Evolutionary conservation across 306 rosid species (phyloP), one percentile per base, ranked within the genome.

Genomic region (Alnus rubra): DNA sequence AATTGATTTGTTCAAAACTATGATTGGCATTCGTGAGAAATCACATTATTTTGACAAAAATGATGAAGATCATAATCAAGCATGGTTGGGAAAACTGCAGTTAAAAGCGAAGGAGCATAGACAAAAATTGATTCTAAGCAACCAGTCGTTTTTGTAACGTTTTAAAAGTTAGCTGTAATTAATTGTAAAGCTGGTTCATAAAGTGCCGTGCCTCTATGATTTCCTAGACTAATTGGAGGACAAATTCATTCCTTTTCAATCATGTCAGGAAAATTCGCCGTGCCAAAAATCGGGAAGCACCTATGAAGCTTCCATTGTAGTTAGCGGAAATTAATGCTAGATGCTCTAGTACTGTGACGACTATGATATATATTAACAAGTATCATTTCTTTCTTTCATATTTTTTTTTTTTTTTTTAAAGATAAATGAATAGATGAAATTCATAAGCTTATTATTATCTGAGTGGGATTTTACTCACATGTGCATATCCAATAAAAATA

Each of bases 261-360:
- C 50, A 9, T 42, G 2, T 8, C 72, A 63, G 31, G 45, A 63
- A 31, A 62, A 23, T 62, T 16, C 11, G 45, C 31, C 69, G 3
- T 30, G 10, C 51, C 72, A 42, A 68, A 68, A 68, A 39, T 68
- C 50, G 30, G 72, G 48, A 68, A 68, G 50, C 28, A 18, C 30
- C 72, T 42, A 68, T 42, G 72, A 68, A 68, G 72, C 51, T 68
- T 68, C 72, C 72, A 68, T 9, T 42, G 4, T 68, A 42, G 28
- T 23, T 23, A 23, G 31, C 16, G 50, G 31, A 39, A 67, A 58
- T 37, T 65, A 49, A 37, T 15, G 37, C 2, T 3, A 9, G 30
- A 37, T 67, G 31, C 28, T 42, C 15, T 4, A 31, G 45, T 63
- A 0, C n/a, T 23, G 28, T 0, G 28, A 23, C 28, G 28, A 23